Conservation (phyloP, 2,329 filamentous ascomycete species). For the Trichoderma atroviride region DNA sequence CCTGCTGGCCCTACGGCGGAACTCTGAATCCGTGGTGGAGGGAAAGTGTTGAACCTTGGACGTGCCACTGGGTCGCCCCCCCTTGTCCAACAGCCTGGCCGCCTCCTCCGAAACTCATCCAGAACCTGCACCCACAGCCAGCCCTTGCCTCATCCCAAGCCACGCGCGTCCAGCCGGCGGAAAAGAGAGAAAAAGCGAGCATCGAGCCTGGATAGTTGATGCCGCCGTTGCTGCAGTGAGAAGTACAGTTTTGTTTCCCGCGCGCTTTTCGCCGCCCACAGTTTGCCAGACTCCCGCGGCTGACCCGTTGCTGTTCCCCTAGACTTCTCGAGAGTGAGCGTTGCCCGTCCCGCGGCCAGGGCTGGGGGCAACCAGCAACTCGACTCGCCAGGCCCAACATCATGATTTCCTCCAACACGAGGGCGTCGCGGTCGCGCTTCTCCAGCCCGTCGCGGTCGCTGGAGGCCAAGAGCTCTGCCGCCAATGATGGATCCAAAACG, state of each 20-base stretch:
- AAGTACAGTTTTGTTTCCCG: constrained; percentile 31
- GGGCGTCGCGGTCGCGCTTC: constrained; percentile 58
- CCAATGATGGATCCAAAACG: constrained; percentile 46
- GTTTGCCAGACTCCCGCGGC: constrained; percentile 25
- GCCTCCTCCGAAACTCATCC: constrained; percentile 33
- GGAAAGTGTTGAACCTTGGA: constrained; percentile 28
- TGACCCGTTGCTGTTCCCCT: constrained; percentile 29
- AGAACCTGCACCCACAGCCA: constrained; percentile 31
- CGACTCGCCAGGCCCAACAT: constrained; percentile 27
- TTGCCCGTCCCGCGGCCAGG: constrained; percentile 32
- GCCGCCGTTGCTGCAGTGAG: constrained; percentile 35
- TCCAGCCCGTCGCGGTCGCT: constrained; percentile 55
- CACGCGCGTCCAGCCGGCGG: constrained; percentile 35
- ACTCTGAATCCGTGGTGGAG: constrained; percentile 25
- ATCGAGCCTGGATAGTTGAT: constrained; percentile 41
- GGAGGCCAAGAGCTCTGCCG: constrained; percentile 43
- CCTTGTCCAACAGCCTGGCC: constrained; percentile 34
- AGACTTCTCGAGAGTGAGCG: constrained; percentile 39
- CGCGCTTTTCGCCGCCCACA: neutral
- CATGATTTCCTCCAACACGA: constrained; percentile 49
- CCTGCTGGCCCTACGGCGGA: constrained; percentile 10
- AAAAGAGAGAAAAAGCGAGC: constrained; percentile 28
- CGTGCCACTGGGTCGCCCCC: constrained; percentile 31
- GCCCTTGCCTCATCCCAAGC: constrained; percentile 32
- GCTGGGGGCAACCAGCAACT: constrained; percentile 29